phyloP scores from a whole-genome alignment of 2,329 filamentous ascomycete species.

The Phoma sp. region DNA sequence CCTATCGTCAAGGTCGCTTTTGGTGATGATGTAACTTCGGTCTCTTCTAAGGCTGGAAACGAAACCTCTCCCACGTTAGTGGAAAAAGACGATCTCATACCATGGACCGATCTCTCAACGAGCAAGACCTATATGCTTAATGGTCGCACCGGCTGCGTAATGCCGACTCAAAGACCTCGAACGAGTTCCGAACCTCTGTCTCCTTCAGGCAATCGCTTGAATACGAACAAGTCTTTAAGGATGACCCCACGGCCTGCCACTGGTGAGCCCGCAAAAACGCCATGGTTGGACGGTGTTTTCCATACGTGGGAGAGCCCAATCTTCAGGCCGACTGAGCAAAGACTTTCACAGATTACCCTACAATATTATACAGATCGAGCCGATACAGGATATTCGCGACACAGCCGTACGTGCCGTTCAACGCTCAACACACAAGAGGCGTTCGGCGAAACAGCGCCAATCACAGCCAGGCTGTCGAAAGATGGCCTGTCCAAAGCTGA shows the following conservation, averaged over 20 bases:
- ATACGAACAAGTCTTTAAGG: slow-evolving; percentile 40
- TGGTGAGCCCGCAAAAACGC: slow-evolving; percentile 16
- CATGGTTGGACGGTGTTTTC: slow-evolving; percentile 68
- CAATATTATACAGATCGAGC: slow-evolving; percentile 15
- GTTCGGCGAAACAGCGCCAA: slow-evolving; percentile 34
- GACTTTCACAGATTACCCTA: slow-evolving; percentile 49
- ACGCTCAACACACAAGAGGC: slow-evolving; percentile 20
- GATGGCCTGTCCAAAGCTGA: slow-evolving; percentile 57
- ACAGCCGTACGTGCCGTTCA: slow-evolving; percentile 15
- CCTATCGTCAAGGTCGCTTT: neutral
- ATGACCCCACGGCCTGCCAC: slow-evolving; percentile 29
- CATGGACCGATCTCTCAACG: slow-evolving; percentile 69
- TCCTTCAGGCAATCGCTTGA: slow-evolving; percentile 19
- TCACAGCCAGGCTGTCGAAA: slow-evolving; percentile 62
- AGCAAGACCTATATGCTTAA: slow-evolving; percentile 60
- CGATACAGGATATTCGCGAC: slow-evolving; percentile 1
- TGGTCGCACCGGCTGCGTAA: slow-evolving; percentile 59
- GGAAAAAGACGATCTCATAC: slow-evolving; percentile 46
- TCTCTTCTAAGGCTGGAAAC: neutral
- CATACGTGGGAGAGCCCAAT: slow-evolving; percentile 76
- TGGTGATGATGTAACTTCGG: neutral
- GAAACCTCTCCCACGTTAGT: neutral
- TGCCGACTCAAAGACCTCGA: slow-evolving; percentile 24
- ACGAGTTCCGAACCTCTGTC: slow-evolving; percentile 8
- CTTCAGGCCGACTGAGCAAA: slow-evolving; percentile 62